phyloP scores from a whole-genome alignment of 2,329 filamentous ascomycete species.

The Ophiostoma australiae region DNA sequence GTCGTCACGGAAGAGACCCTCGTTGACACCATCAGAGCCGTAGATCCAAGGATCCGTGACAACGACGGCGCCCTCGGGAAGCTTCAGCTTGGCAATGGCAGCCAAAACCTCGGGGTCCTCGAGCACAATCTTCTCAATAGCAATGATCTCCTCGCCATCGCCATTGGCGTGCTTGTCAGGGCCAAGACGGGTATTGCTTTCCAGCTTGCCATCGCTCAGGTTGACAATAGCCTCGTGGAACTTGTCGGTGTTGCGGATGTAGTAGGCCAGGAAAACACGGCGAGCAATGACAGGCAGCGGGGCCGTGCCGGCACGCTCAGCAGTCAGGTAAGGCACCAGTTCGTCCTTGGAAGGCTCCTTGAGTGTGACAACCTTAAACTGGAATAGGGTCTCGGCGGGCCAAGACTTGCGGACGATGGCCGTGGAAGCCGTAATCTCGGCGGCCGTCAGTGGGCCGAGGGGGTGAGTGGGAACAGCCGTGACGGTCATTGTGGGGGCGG shows the following conservation, averaged over 20 bases:
- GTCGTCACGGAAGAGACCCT: conserved; percentile 26
- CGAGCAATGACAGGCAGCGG: conserved; percentile 42
- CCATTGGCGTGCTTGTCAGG: conserved; percentile 54
- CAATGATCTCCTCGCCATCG: conserved; percentile 56
- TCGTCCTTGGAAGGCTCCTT: conserved; percentile 52
- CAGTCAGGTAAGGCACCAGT: conserved; percentile 46
- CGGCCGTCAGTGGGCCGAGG: conserved; percentile 53
- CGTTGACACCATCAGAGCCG: conserved; percentile 45
- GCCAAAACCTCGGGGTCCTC: conserved; percentile 53
- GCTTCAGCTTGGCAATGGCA: conserved; percentile 56
- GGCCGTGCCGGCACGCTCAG: conserved; percentile 37
- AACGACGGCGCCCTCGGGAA: conserved; percentile 55
- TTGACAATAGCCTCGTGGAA: conserved; percentile 57
- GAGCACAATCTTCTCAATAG: conserved; percentile 52
- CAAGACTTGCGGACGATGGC: conserved; percentile 49
- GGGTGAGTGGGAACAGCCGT: conserved; percentile 41
- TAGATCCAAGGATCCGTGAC: conserved; percentile 63
- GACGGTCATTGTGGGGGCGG: conserved; percentile 13
- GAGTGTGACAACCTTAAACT: conserved; percentile 61
- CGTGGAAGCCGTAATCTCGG: conserved; percentile 51
- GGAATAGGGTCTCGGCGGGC: conserved; percentile 51
- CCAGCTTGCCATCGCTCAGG: conserved; percentile 46
- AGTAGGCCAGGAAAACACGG: conserved; percentile 53
- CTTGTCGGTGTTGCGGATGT: conserved; percentile 57
- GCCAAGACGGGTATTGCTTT: conserved; percentile 55